These are phyloP conservation scores for Agrocybe chaxingu DNA, from an alignment of 768 basidiomycete species.

Conservation along the genomic window DNA sequence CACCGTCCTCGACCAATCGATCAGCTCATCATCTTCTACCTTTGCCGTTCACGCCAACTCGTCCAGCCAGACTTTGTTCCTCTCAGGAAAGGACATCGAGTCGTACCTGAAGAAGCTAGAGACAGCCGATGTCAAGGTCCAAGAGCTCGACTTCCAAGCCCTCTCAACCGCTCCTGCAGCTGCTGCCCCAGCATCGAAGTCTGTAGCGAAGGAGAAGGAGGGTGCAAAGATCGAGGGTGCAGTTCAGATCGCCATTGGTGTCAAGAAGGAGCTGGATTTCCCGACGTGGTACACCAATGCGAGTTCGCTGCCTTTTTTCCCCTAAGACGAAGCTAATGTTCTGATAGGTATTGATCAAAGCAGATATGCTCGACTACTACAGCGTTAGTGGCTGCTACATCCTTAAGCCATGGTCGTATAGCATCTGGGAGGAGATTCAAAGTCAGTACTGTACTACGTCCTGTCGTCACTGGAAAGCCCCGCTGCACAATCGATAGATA, in stretches of 20 bases:
- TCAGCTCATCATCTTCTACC: constrained; percentile 62
- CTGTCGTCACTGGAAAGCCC: too few species aligned
- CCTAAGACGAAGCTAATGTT: constrained; percentile 4
- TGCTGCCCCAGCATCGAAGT: constrained; percentile 35
- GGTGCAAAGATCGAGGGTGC: constrained; percentile 84
- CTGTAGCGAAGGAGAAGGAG: constrained; percentile 56
- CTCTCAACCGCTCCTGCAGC: constrained; percentile 44
- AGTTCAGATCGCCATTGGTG: constrained; percentile 67
- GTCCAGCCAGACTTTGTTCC: constrained; percentile 69
- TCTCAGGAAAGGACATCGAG: constrained; percentile 73
- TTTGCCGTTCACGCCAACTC: constrained; percentile 79
- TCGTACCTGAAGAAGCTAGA: constrained; percentile 72
- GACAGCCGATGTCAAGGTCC: constrained; percentile 59
- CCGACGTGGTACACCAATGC: constrained; percentile 93
- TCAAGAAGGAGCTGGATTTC: constrained; percentile 61
- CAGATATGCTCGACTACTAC: constrained; percentile 99
- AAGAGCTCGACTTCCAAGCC: constrained; percentile 70
- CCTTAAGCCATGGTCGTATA: constrained; percentile 95
- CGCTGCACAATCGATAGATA: too few species aligned
- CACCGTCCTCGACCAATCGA: constrained; percentile 75
- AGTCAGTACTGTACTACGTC: constrained; percentile 37
- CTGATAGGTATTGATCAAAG: constrained; percentile 87
- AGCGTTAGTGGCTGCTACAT: constrained; percentile 99
- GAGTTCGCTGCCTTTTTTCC: constrained; percentile 18
- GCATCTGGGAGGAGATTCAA: constrained; percentile 96